Evolutionary conservation across 2,329 filamentous ascomycete genomes (phyloP), one percentile per base, ranked within the genome.

Genomic region (Botrytis paeoniae): DNA sequence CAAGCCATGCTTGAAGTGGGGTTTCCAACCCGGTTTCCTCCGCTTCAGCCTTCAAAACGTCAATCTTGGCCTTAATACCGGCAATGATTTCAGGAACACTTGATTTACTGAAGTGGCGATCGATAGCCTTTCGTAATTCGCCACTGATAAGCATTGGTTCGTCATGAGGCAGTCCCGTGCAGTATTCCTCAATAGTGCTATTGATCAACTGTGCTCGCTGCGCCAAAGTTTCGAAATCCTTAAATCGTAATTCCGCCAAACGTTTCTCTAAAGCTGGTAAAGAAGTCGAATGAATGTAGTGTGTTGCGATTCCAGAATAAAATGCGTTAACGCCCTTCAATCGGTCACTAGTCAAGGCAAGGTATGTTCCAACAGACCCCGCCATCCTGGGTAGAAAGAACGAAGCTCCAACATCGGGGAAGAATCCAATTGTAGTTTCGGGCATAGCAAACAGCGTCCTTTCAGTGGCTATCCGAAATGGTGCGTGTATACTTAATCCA

Each of bases 391-490:
- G 93, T 71, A 99, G 86, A 86, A 98, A 98, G 86, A 98, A 99
- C 18, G 93, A 97, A 45, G 92, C 97, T 75, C 96, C 96, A 66
- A 99, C 96, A 80, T 99, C 97, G 10, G 97, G 96, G 87, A 99
- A 99, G 86, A 98, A 98, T 57, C 96, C 96, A 80, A 99, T 99
- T 14, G 90, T 97, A 6, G 96, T 99, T 85, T 99, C 96, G 43
- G 96, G 96, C 96, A 99, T 99, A 78, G 97, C 95, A 80, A 99
- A 98, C 65, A 97, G 84, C 9, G 96, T 99, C 81, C 92, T 92
- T 84, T 99, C 96, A 4, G 96, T 99, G 54, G 96, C 96, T 81
- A 99, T 97, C 74, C 96, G 89, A 87, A 99, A 95, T 4, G 96
- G 97, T 3, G 96, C 95, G 83, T 99, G 97, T 70, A 97, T 89